Percentiles rank a stretch among this genome's conserved stretches.
Evolutionary conservation across 2,329 filamentous ascomycete species (phyloP).

Genomic region (Dactylonectria estremocensis): DNA sequence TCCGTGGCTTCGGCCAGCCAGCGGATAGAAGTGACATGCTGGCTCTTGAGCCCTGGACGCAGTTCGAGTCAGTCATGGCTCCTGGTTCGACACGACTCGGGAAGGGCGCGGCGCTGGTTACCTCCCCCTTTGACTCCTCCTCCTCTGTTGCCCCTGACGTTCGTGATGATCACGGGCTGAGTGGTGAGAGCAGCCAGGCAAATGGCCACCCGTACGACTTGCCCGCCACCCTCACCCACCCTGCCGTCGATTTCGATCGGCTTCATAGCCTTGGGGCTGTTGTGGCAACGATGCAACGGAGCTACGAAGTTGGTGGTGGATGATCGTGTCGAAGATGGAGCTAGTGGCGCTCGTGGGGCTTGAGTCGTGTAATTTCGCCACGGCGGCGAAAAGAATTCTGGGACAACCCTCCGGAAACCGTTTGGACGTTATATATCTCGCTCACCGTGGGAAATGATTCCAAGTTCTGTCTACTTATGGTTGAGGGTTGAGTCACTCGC

Average conservation of each 20-base stretch:
- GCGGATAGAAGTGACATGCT: constrained; percentile 71
- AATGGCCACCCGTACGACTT: constrained; percentile 71
- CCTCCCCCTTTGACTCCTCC: constrained; percentile 47
- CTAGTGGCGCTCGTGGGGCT: neutral
- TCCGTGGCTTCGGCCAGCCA: constrained; percentile 68
- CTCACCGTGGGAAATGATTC: neutral
- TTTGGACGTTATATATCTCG: neutral
- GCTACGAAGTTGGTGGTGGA: too few relatives aligned
- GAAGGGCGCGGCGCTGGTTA: constrained; percentile 32
- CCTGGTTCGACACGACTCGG: neutral
- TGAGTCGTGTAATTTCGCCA: neutral
- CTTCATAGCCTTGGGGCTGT: constrained; percentile 43
- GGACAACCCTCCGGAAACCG: neutral
- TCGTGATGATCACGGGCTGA: constrained; percentile 66
- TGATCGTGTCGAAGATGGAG: neutral
- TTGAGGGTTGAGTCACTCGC: neutral
- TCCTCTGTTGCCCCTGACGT: constrained; percentile 70
- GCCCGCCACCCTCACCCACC: constrained; percentile 74
- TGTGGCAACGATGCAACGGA: constrained; percentile 19
- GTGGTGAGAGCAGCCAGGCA: constrained; percentile 70
- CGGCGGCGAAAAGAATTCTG: neutral
- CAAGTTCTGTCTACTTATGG: neutral
- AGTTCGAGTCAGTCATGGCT: constrained; percentile 4
- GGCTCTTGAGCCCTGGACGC: constrained; percentile 69
- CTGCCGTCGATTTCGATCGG: constrained; percentile 68